Evolutionary conservation across 2,329 filamentous ascomycete species (phyloP), one percentile per base, ranked within the genome.

Genomic region (Aspergillus niger): DNA sequence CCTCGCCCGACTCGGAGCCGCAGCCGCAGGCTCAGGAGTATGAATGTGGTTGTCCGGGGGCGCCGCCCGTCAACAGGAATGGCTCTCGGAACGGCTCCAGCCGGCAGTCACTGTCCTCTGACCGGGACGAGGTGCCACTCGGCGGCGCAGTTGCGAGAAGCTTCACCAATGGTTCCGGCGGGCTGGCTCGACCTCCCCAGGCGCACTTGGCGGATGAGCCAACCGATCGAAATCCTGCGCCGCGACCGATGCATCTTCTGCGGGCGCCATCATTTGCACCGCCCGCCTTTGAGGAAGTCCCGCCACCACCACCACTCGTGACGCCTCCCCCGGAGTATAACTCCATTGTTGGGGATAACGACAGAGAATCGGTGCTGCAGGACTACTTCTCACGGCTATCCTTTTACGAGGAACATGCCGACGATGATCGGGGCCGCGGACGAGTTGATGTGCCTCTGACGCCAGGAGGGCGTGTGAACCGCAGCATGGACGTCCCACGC

Each of bases 321-420:
- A 96, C 92, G 0, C 92, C 92, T 1, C 93, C 93, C 7, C 93
- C 93, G 0, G 87, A 90, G 59, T 97, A 97, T 73, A 91, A 94
- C 61, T 82, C 84, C 3, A 90, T 96, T 39, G 86, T 95, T 1
- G 90, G 89, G 15, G 86, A 62, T 80, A 86, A 24, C 82, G 87
- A 77, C 81, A 91, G 73, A 75, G 92, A 79, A 77, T 88, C 74
- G 11, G 85, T 85, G 0, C 76, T 97, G 50, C 90, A 92, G 1
- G 93, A 97, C 70, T 97, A 97, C 75, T 97, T 97, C 73, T 82
- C 89, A 0, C 86, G 93, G 1, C 78, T 96, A 41, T 90, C 90
- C 0, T 72, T 69, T 36, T 74, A 91, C 65, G 89, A 91, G 58
- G 89, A 91, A 44, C 81, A 80, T 44, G 82, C 85, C 41, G 84